Conservation (phyloP, 2,329 filamentous ascomycete genomes). For the Colletotrichum abscissum region DNA sequence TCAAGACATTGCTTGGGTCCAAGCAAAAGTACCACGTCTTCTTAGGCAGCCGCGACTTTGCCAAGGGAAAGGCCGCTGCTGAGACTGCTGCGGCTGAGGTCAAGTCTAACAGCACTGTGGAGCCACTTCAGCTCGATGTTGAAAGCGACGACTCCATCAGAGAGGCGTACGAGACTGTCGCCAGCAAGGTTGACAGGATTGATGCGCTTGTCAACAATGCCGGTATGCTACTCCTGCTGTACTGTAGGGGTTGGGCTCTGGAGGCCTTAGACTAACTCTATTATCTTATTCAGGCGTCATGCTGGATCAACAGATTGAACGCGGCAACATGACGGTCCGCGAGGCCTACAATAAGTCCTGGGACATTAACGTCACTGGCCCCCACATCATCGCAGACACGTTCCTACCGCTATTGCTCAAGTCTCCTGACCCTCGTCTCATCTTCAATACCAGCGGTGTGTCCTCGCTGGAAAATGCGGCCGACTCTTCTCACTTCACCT, state of each 20-base stretch:
- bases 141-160: conserved; percentile 36
- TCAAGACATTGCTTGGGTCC: conserved; percentile 38
- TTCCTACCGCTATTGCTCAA: conserved; percentile 55
- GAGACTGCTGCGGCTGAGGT: not conserved
- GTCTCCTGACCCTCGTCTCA: conserved; percentile 52
- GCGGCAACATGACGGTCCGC: conserved; percentile 42
- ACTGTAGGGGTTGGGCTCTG: too few relatives aligned
- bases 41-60: conserved; percentile 40
- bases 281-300: not conserved
- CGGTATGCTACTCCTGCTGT: conserved; percentile 11
- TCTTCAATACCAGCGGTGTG: conserved; percentile 59
- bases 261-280: not conserved
- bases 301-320: conserved; percentile 23
- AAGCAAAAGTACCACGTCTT: conserved; percentile 40
- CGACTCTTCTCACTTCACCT: conserved; percentile 32
- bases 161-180: conserved; percentile 32
- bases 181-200: conserved; percentile 32
- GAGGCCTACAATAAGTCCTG: conserved; percentile 57
- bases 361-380: conserved; percentile 61
- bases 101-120: not conserved
- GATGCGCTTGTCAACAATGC: conserved; percentile 48
- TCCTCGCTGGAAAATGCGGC: conserved; percentile 47
- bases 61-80: conserved; percentile 39
- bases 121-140: conserved; percentile 37
- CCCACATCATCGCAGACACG: conserved; percentile 48